Base-by-base conservation (phyloP, 345 rosid species). In the Jatropha curcas region DNA sequence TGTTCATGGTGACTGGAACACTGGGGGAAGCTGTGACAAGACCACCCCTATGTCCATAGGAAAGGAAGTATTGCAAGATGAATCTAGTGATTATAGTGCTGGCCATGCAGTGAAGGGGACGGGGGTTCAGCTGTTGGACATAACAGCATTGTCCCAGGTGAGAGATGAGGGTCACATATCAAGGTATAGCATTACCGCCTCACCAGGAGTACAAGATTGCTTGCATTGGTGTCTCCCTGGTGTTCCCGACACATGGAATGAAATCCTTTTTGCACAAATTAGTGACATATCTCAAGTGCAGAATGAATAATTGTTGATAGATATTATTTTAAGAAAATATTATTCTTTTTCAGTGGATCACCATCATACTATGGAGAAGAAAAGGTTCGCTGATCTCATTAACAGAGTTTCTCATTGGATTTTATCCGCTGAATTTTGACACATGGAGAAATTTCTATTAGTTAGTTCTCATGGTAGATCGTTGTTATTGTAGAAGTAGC, bases 141-240 rank as follows among this genome's bases (percentile, higher is more conserved):
- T 89, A 78, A 88, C 93, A 52, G 87, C 90, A 2, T 51, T 87
- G 52, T 89, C 97, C 45, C 75, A 88, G 65, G 70, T 92, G 68
- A 83, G 97, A 76, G 97, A 92, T 30, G 95, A 92, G 80, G 97
- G 91, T 56, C 95, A 92, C 72, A 88, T 92, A 77, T 88, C 97
- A 19, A 81, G 81, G 17, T 87, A 78, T 76, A 87, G 90, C 66
- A n/a, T 82, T 62, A 84, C 82, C 70, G 85, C 91, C 31, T 11
- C 84, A 10, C 35, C 30, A 14, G 90, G 97, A 39, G 86, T 73
- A 56, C 91, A 92, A 48, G 97, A 92, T 74, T 81, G 85, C 79
- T 64, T 85, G 79, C 84, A 86, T 59, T 80, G 84, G 87, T 86
- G 87, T 73, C 73, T 86, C 57, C 84, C 87, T 4, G 88, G 90